phyloP scores from a whole-genome alignment of 2,329 filamentous ascomycete species.

The Coleophoma crateriformis region DNA sequence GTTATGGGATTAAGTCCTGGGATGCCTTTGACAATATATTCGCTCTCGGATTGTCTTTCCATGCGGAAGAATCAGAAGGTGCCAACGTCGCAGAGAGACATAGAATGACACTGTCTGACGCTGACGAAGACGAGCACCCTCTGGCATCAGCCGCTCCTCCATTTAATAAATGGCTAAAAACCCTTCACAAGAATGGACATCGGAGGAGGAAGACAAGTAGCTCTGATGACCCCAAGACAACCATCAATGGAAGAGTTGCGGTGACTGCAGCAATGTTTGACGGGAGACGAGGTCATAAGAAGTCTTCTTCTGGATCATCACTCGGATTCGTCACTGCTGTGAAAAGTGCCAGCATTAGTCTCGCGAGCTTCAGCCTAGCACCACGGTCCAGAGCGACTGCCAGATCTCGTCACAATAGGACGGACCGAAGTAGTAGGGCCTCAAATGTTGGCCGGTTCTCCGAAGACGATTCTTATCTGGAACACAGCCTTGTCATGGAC shows the following conservation, averaged over 20 bases:
- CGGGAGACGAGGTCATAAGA: constrained; percentile 33
- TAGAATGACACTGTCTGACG: neutral
- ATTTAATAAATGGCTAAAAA: constrained; percentile 71
- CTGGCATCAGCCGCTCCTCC: constrained; percentile 27
- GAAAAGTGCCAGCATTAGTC: constrained; percentile 74
- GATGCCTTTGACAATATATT: constrained; percentile 36
- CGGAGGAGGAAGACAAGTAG: constrained; percentile 33
- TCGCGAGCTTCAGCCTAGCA: constrained; percentile 65
- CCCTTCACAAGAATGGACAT: constrained; percentile 53
- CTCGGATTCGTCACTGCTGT: constrained; percentile 75
- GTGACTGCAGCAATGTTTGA: neutral
- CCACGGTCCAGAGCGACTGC: constrained; percentile 52
- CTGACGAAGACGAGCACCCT: neutral
- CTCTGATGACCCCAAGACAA: constrained; percentile 21
- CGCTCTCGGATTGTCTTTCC: constrained; percentile 32
- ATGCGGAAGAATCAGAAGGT: constrained; percentile 22
- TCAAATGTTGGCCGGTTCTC: constrained; percentile 57
- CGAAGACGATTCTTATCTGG: constrained; percentile 58
- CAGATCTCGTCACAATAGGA: constrained; percentile 46
- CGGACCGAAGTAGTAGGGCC: constrained; percentile 56
- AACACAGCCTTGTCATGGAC: constrained; percentile 51
- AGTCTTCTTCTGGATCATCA: constrained; percentile 68
- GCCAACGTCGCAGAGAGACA: too few relatives aligned
- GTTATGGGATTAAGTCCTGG: constrained; percentile 27
- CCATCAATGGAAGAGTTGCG: constrained; percentile 31